Conservation (phyloP, 75 land plant species). For the Chamaecyparis obtusa region DNA sequence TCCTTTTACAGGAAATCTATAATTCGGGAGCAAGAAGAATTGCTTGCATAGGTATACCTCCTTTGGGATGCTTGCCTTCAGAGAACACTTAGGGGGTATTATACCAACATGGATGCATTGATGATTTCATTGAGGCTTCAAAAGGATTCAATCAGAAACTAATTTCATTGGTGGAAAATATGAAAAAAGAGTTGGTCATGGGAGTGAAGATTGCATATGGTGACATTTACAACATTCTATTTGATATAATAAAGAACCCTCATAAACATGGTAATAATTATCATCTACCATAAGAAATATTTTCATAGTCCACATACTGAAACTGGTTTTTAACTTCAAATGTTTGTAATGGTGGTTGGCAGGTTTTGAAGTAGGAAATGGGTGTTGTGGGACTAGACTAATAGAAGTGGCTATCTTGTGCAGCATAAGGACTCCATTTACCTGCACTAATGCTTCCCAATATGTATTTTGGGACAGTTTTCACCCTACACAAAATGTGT, state of each 20-base stretch:
- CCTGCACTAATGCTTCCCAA: conserved; percentile 31
- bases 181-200: conserved; percentile 8
- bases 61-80: conserved; percentile 73
- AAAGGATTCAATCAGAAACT: conserved; percentile 33
- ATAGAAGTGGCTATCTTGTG: conserved; percentile 50
- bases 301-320: neutral
- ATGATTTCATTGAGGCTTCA: conserved; percentile 23
- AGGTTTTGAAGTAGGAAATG: conserved; percentile 54
- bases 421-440: conserved; percentile 14
- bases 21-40: conserved; percentile 50
- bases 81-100: conserved; percentile 38
- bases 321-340: neutral
- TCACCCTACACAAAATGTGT: conserved; percentile 49
- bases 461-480: conserved; percentile 68
- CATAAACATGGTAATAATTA: conserved; percentile 29
- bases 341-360: neutral
- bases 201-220: conserved; percentile 22
- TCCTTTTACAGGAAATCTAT: conserved; percentile 37
- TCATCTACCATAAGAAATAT: neutral
- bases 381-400: conserved; percentile 65
- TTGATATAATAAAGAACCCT: conserved; percentile 42
- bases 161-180: neutral
- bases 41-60: conserved; percentile 37
- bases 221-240: conserved; percentile 32
- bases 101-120: conserved; percentile 16